Evolutionary conservation across 139 green algal species (phyloP).

Genomic region (Spirogloea muscicola): DNA sequence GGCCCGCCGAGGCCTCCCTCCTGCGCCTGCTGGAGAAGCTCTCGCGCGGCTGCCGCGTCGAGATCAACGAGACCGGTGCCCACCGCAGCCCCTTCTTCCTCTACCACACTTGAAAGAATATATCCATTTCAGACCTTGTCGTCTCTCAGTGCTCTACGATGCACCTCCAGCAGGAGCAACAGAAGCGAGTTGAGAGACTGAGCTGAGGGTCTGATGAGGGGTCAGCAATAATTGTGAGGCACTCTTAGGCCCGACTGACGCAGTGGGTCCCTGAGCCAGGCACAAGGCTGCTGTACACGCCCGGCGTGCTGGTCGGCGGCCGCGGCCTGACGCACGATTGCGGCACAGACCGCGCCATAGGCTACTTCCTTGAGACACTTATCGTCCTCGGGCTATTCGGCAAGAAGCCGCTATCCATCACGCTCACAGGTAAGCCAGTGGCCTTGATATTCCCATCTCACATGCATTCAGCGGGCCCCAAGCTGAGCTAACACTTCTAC

Average conservation of each 20-base stretch:
- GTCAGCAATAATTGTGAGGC: not conserved
- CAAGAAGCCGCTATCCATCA: slow-evolving; percentile 66
- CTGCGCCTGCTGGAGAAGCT: slow-evolving; percentile 94
- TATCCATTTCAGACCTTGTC: not conserved
- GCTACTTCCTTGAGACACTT: slow-evolving; percentile 92
- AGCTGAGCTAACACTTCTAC: not conserved
- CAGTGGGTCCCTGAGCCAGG: too few species aligned
- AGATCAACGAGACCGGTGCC: slow-evolving; percentile 93
- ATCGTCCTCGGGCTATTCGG: slow-evolving; percentile 81
- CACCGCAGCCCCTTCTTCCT: not conserved
- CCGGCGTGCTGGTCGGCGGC: slow-evolving; percentile 77
- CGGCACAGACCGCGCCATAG: slow-evolving; percentile 69
- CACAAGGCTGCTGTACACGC: slow-evolving; percentile 81
- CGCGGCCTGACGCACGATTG: slow-evolving; percentile 80
- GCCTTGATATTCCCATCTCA: not conserved
- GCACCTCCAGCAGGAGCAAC: not conserved
- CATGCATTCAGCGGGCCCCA: not conserved
- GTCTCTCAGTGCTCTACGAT: not conserved
- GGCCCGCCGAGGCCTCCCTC: slow-evolving; percentile 84
- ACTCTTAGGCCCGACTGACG: too few species aligned
- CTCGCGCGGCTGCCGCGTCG: slow-evolving; percentile 85
- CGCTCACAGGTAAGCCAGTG: slow-evolving; percentile 11
- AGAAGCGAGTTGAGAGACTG: not conserved
- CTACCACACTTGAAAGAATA: not conserved
- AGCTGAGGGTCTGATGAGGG: not conserved